These are phyloP conservation scores for Quercus wislizeni DNA, from an alignment of 306 rosid species.

Conservation along the genomic window DNA sequence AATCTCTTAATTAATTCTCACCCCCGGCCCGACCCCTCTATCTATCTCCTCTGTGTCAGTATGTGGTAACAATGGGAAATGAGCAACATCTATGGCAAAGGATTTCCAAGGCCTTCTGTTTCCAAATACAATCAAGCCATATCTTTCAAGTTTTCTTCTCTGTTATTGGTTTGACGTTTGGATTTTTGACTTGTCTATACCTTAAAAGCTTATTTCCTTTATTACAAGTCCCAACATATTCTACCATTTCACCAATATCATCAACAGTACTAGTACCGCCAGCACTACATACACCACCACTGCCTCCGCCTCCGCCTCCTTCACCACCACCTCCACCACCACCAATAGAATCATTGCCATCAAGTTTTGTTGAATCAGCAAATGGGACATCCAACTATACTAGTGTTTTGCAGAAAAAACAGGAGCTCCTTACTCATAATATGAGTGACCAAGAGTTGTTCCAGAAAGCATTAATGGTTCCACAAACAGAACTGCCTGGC, in stretches of 20 bases:
- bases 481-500: background rate
- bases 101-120: background rate
- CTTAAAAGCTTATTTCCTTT: constrained; percentile 15
- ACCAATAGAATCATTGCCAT: background rate
- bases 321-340: background rate
- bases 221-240: constrained; percentile 16
- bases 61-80: background rate
- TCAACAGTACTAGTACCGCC: background rate
- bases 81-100: background rate
- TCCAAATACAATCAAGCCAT: constrained; percentile 13
- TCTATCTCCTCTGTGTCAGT: background rate
- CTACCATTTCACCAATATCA: background rate
- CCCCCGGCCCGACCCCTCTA: constrained; percentile 6
- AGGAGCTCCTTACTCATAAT: constrained; percentile 33
- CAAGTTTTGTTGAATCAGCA: background rate
- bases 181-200: constrained; percentile 33
- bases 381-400: background rate
- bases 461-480: constrained; percentile 35
- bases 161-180: constrained; percentile 40
- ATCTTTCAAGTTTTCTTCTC: constrained; percentile 30
- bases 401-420: constrained; percentile 5
- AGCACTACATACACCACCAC: background rate
- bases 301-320: no score
- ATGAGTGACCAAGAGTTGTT: constrained; percentile 64
- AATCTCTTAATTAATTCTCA: background rate